Evolutionary conservation across 352 stramenopile genomes (phyloP).

Genomic region (Globisporangium spiculum): DNA sequence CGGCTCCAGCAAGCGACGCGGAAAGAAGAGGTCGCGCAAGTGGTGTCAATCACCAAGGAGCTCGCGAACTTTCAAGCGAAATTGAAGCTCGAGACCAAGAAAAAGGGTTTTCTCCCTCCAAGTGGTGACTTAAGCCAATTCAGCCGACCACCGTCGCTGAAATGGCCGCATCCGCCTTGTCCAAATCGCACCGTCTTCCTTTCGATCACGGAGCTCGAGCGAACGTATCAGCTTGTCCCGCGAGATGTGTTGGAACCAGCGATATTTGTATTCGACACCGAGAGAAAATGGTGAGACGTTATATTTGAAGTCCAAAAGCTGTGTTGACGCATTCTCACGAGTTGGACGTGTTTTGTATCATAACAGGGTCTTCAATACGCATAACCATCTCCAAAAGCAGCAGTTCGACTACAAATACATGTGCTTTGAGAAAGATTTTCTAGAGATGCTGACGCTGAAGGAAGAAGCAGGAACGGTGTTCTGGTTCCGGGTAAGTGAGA

Average conservation of each 20-base stretch:
- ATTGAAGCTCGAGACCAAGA: constrained; percentile 15
- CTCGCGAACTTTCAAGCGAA: constrained; percentile 24
- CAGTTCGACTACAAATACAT: constrained; percentile 77
- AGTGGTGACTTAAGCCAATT: constrained; percentile 10
- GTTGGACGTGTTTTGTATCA: neutral
- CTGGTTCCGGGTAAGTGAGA: constrained; percentile 60
- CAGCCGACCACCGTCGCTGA: constrained; percentile 41
- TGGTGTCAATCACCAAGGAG: constrained; percentile 59
- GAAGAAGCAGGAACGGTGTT: constrained; percentile 70
- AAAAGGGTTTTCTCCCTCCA: constrained; percentile 8
- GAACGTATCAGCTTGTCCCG: constrained; percentile 57
- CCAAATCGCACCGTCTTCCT: constrained; percentile 65
- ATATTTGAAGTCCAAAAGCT: neutral
- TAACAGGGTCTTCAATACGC: constrained; percentile 59
- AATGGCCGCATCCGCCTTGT: constrained; percentile 55
- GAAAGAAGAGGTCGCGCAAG: constrained; percentile 43
- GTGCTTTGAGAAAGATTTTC: constrained; percentile 70
- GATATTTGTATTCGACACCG: constrained; percentile 63
- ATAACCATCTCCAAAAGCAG: constrained; percentile 66
- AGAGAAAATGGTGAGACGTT: constrained; percentile 55
- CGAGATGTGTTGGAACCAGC: constrained; percentile 62
- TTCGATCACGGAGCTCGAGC: constrained; percentile 63
- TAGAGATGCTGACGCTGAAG: constrained; percentile 72
- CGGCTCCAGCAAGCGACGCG: constrained; percentile 62
- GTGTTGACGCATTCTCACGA: neutral